A percentile compares a stretch with the other conserved stretches of the same genome.
These are phyloP conservation scores for Populus pruinosa DNA, from an alignment of 345 rosid genomes.

Conservation along the genomic window DNA sequence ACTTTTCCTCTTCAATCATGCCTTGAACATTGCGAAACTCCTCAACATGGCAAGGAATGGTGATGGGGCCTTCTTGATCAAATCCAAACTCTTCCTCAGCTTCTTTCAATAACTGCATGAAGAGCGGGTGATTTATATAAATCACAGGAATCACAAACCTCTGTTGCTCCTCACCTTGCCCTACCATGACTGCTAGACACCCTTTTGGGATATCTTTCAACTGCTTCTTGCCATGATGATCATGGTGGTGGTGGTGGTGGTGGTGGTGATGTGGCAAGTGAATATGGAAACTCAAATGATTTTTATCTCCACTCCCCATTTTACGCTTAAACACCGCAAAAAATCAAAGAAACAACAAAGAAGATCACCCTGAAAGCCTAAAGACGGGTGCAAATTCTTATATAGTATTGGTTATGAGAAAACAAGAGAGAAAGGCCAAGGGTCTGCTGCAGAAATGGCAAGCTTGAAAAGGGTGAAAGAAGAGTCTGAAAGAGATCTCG, in stretches of 20 bases:
- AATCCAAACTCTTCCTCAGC: constrained; percentile 87
- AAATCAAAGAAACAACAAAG: background rate
- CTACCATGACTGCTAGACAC: constrained; percentile 71
- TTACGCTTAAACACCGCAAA: background rate
- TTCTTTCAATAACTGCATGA: constrained; percentile 53
- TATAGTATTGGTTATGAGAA: constrained; percentile 23
- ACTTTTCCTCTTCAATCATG: constrained; percentile 54
- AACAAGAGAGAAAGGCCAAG: constrained; percentile 72
- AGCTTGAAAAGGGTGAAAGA: constrained; percentile 65
- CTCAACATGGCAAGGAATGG: constrained; percentile 78
- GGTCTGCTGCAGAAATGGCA: constrained; percentile 74
- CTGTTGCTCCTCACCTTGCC: constrained; percentile 60
- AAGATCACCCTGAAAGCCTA: background rate
- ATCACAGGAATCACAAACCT: constrained; percentile 78
- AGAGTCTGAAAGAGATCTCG: constrained; percentile 70
- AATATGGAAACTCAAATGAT: constrained; percentile 35
- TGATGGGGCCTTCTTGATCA: constrained; percentile 71
- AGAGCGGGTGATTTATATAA: constrained; percentile 75
- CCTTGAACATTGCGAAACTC: constrained; percentile 67
- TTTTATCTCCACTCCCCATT: constrained; percentile 41
- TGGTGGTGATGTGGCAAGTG: constrained; percentile 22
- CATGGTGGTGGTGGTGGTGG: constrained; percentile 26
- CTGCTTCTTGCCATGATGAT: constrained; percentile 20
- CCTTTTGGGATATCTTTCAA: constrained; percentile 63
- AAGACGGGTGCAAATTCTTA: too few relatives aligned